These are phyloP conservation scores for Blastobotrys ciferrii DNA, from an alignment of 1,139 yeast species.

Conservation along the genomic window DNA sequence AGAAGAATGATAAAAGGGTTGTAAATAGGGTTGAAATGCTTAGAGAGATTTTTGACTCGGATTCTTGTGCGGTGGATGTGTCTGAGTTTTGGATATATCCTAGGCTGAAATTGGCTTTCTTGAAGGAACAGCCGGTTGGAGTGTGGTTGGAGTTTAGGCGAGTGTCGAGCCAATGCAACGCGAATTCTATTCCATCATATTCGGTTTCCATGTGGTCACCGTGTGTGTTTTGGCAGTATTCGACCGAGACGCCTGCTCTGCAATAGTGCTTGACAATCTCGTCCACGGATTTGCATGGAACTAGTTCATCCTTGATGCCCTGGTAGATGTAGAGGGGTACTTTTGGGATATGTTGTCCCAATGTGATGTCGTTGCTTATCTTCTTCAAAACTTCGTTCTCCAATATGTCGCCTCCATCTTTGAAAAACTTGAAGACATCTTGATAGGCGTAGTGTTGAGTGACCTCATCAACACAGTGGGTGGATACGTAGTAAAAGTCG, in stretches of 20 bases:
- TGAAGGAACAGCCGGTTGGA: too few relatives aligned
- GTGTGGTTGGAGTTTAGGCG: too few relatives aligned
- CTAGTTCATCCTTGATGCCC: conserved; percentile 30
- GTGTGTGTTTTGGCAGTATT: conserved; percentile 23
- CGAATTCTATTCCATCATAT: conserved; percentile 18
- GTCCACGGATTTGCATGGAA: conserved; percentile 25
- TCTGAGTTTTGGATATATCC: too few relatives aligned
- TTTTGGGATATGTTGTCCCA: conserved; percentile 27
- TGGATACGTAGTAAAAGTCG: conserved; percentile 17
- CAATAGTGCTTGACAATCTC: conserved; percentile 28
- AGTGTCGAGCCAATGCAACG: conserved; percentile 22
- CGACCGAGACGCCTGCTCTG: conserved; percentile 25
- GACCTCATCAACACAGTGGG: conserved; percentile 17
- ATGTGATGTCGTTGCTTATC: conserved; percentile 17
- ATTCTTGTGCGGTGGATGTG: too few relatives aligned
- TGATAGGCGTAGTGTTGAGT: background rate
- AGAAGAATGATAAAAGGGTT: too few relatives aligned
- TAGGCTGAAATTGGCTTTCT: too few relatives aligned
- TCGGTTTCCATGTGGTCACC: conserved; percentile 22
- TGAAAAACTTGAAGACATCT: conserved; percentile 1
- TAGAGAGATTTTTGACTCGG: too few relatives aligned
- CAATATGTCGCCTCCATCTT: conserved; percentile 1
- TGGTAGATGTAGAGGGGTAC: conserved; percentile 29
- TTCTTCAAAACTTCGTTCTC: background rate
- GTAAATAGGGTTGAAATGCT: too few relatives aligned